Conservation (phyloP, 1,139 yeast genomes). For the Saccharomycopsis phalli region DNA sequence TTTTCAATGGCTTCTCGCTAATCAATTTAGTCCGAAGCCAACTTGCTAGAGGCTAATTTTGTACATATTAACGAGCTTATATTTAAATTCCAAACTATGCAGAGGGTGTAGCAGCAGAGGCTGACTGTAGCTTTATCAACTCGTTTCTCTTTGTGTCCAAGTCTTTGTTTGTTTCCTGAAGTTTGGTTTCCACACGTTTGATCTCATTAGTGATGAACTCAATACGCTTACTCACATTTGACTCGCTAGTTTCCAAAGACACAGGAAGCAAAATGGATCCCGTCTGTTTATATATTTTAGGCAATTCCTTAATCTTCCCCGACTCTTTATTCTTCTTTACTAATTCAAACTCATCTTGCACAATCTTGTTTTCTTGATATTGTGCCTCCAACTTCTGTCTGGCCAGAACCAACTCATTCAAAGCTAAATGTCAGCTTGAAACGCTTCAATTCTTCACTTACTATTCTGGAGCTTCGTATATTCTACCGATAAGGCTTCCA, state of each 20-base stretch:
- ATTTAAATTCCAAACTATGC: too few species aligned
- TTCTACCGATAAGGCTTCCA: constrained; percentile 17
- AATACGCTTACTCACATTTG: constrained; percentile 78
- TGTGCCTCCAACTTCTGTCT: constrained; percentile 72
- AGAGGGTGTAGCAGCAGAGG: too few species aligned
- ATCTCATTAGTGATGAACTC: constrained; percentile 81
- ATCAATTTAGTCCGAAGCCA: constrained; percentile 67
- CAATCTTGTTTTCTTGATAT: constrained; percentile 85
- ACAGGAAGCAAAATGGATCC: constrained; percentile 93
- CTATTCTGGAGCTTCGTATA: constrained; percentile 15
- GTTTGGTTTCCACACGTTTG: constrained; percentile 52
- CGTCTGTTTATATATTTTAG: constrained; percentile 77
- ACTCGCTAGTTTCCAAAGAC: constrained; percentile 68
- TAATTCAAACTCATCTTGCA: constrained; percentile 65
- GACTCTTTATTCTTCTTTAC: constrained; percentile 46
- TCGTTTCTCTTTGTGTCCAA: constrained; percentile 43
- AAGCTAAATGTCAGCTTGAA: too few species aligned
- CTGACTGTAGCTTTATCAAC: constrained; percentile 35
- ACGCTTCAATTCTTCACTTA: constrained; percentile 3
- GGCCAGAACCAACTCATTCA: constrained; percentile 40
- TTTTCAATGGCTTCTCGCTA: constrained; percentile 59
- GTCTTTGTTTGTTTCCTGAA: constrained; percentile 41
- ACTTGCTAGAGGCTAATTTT: constrained; percentile 54
- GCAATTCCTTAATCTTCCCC: constrained; percentile 30
- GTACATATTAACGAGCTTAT: too few species aligned